Base-by-base conservation (phyloP, 352 stramenopile species). In the Blastocystis sp. region DNA sequence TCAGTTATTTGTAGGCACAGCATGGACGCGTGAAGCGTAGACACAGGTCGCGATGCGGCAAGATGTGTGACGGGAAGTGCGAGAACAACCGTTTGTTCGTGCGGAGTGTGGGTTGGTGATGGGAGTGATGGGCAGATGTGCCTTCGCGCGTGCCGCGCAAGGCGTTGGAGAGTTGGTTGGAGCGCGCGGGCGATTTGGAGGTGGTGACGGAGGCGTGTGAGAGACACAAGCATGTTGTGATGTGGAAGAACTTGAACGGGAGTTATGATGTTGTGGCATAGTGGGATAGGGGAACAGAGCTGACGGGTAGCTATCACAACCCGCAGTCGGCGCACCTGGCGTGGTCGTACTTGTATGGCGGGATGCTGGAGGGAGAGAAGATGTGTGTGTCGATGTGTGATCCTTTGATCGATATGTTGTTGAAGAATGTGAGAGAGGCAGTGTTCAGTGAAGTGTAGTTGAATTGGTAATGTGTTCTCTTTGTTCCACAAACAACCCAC, bases 31-130 rank as follows among this genome's bases (percentile, higher is more conserved):
- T 34, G 28, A 34, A 34, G 28, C 28, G 28, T 34, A 34, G 28
- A 34, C 28, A 34, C 28, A 34, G 28, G 28, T 34, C 28, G 28
- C 28, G 28, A 34, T 34, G 28, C 28, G 28, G 28, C 28, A 34
- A 34, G 28, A 34, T 34, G 21, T 71, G 64, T 71, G 7, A 23
- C 21, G 7, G 23, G 43, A 43, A 21, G 5, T 71, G 64, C 17
- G 28, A 5, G 43, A 71, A 71, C 48, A 71, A 71, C 43, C 64
- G 64, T 38, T 2, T 71, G 64, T 71, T 48, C 2, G 48, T 71
- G 21, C 64, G 48, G 21, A 41, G 28, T 34, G 28, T 34, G 28
- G 28, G 28, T 34, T 34, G 28, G 28, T 34, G 28, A 34, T 34
- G 28, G 28, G 28, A 34, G 28, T 34, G 28, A 34, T 34, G 28